phyloP scores from a whole-genome alignment of 345 rosid species.

The Acer campestre region DNA sequence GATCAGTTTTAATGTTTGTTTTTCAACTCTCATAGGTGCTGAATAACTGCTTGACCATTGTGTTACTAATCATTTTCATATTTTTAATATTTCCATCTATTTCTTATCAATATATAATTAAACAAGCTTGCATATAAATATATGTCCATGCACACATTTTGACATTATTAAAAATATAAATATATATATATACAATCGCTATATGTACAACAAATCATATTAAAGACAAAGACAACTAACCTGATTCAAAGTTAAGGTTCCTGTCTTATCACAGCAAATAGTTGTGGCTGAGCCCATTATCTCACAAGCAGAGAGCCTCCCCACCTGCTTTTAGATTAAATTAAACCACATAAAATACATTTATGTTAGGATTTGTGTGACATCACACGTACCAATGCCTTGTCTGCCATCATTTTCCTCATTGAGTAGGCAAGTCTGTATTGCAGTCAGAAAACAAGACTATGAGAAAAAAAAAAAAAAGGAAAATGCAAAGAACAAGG shows the following conservation, averaged over 20 bases:
- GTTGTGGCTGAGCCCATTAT: slow-evolving; percentile 99
- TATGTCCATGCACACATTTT: background rate
- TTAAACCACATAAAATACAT: slow-evolving; percentile 13
- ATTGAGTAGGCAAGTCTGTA: slow-evolving; percentile 92
- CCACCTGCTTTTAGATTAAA: slow-evolving; percentile 58
- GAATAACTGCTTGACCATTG: background rate
- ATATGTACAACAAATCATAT: background rate
- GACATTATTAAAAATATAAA: slow-evolving; percentile 10
- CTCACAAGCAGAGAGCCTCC: slow-evolving; percentile 97
- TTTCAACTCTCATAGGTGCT: background rate
- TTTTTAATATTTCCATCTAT: background rate
- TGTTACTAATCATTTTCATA: background rate
- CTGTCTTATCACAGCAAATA: slow-evolving; percentile 97
- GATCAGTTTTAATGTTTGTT: background rate
- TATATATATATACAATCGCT: too few species aligned
- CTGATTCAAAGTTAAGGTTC: slow-evolving; percentile 89
- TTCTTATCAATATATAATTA: background rate
- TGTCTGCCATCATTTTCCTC: slow-evolving; percentile 99
- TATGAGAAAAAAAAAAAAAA: background rate
- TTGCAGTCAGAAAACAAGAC: slow-evolving; percentile 11
- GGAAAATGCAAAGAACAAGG: too few species aligned
- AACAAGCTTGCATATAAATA: background rate
- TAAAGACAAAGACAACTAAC: slow-evolving; percentile 27
- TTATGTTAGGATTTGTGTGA: slow-evolving; percentile 3
- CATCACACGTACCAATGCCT: slow-evolving; percentile 75